Percentiles rank a stretch among this genome's conserved stretches.
These are phyloP conservation scores for Aureobasidium sp. DNA, from an alignment of 2,329 filamentous ascomycete species.

Conservation along the genomic window DNA sequence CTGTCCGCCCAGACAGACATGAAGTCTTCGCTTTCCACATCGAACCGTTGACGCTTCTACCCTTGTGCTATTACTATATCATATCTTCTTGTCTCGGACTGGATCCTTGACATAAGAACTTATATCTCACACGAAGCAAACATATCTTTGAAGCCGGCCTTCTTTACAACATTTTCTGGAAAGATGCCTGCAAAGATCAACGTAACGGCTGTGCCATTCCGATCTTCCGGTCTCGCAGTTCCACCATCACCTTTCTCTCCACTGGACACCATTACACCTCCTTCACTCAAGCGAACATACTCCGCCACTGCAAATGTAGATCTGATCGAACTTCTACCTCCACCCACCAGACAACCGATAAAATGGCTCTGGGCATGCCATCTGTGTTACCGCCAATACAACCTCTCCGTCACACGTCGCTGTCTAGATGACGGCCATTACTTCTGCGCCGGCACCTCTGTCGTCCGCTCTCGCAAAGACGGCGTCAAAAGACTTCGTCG, in stretches of 20 bases:
- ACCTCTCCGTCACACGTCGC: constrained; percentile 40
- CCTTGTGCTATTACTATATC: background rate
- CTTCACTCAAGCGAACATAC: constrained; percentile 15
- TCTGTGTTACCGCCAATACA: constrained; percentile 38
- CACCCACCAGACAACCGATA: constrained; percentile 26
- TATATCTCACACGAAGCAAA: background rate
- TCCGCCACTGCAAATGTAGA: constrained; percentile 13
- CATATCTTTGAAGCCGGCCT: background rate
- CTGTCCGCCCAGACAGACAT: background rate
- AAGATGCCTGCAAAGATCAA: constrained; percentile 23
- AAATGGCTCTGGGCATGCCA: constrained; percentile 48
- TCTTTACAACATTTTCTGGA: background rate
- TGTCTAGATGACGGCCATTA: constrained; percentile 46
- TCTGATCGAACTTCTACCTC: constrained; percentile 14
- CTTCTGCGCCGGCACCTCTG: constrained; percentile 41
- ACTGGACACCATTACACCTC: constrained; percentile 15
- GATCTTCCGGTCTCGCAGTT: constrained; percentile 34
- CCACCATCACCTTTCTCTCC: constrained; percentile 38
- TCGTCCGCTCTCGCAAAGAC: constrained; percentile 26
- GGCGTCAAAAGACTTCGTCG: constrained; percentile 22
- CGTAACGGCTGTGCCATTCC: constrained; percentile 33
- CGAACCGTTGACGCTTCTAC: background rate
- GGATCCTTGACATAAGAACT: background rate
- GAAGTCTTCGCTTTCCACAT: background rate
- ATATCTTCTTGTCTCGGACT: background rate